A percentile compares a stretch with the other conserved stretches of the same genome.
Evolutionary conservation across 1,139 yeast species (phyloP).

Genomic region (Ogataea hybrid): DNA sequence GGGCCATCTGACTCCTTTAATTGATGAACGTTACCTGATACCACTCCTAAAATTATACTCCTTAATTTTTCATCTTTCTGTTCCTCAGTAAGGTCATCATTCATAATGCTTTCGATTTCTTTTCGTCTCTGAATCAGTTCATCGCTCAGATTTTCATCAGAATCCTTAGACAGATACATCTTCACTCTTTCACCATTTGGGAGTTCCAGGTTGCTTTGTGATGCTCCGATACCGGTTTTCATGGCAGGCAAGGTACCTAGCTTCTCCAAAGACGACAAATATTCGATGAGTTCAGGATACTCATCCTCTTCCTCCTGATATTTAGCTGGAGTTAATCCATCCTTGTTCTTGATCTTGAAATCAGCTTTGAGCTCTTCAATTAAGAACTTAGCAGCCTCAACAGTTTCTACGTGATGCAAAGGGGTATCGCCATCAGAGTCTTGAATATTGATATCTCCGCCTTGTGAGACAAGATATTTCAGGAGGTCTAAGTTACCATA

Average conservation of each 20-base stretch:
- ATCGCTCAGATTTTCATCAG: constrained; percentile 28
- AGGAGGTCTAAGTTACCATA: constrained; percentile 79
- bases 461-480: constrained; percentile 48
- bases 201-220: constrained; percentile 24
- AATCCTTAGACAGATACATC: constrained; percentile 52
- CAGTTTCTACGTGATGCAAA: constrained; percentile 82
- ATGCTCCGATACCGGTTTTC: constrained; percentile 2
- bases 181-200: constrained; percentile 54
- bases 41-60: constrained; percentile 62
- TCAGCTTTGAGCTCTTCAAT: constrained; percentile 70
- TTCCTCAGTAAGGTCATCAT: constrained; percentile 69
- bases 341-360: constrained; percentile 58
- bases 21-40: constrained; percentile 44
- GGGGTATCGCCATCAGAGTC: constrained; percentile 97
- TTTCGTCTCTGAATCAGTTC: constrained; percentile 52
- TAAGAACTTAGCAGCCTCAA: constrained; percentile 58
- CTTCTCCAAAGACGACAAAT: constrained; percentile 38
- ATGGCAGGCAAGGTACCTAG: constrained; percentile 36
- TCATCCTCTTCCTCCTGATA: constrained; percentile 83
- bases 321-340: constrained; percentile 64
- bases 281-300: constrained; percentile 71
- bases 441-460: constrained; percentile 78
- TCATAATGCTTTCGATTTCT: constrained; percentile 66
- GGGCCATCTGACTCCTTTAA: constrained; percentile 18
- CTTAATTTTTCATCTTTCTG: constrained; percentile 47